These are phyloP conservation scores for Dendrocalamus sinicus DNA, from an alignment of 176 grass and related monocot genomes.

Conservation along the genomic window DNA sequence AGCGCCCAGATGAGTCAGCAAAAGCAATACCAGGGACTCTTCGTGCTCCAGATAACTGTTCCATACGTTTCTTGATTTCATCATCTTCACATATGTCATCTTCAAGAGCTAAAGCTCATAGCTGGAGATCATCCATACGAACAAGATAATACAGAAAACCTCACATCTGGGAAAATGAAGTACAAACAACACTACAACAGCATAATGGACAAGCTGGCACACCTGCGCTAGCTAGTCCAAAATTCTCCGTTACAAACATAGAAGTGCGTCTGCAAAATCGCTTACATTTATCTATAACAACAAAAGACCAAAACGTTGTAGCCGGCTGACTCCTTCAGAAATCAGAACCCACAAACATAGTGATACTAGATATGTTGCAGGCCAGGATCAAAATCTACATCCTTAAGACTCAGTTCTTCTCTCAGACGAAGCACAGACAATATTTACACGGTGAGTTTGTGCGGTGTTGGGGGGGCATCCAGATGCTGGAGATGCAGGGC, in stretches of 20 bases:
- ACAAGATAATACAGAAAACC: neutral
- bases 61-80: neutral
- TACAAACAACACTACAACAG: conserved; percentile 19
- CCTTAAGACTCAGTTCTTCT: conserved; percentile 21
- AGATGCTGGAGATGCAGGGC: conserved; percentile 87
- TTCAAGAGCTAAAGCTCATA: neutral
- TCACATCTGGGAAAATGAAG: neutral
- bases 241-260: conserved; percentile 63
- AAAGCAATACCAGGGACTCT: neutral
- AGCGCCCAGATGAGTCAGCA: neutral
- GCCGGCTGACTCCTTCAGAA: conserved; percentile 44
- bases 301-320: conserved; percentile 23
- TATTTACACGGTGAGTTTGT: conserved; percentile 70
- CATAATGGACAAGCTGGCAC: conserved; percentile 1
- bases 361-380: conserved; percentile 48
- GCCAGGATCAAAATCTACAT: conserved; percentile 52
- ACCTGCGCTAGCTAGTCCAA: conserved; percentile 47
- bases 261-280: conserved; percentile 63
- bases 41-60: neutral
- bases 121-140: neutral
- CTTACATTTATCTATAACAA: conserved; percentile 62
- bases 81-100: neutral
- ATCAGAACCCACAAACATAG: conserved; percentile 58
- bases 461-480: conserved; percentile 56
- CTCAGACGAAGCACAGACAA: neutral